A percentile compares a stretch with the other conserved stretches of the same genome.
Evolutionary conservation across 2,329 filamentous ascomycete species (phyloP).

Genomic region (Aspergillus sp.): DNA sequence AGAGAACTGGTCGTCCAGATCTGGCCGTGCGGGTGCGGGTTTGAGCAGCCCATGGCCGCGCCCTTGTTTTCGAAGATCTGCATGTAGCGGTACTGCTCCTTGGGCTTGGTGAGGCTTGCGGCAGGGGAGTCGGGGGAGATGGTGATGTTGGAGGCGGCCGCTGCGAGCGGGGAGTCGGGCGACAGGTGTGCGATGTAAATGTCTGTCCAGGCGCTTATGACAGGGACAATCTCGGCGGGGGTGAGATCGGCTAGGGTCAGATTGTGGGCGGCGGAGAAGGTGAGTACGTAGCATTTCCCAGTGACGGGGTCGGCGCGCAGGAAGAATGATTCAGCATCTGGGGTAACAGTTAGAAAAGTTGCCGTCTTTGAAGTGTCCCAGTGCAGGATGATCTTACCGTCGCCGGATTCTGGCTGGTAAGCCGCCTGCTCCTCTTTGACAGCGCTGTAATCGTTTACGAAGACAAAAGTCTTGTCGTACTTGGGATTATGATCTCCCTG

Average conservation of each 20-base stretch:
- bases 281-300: conserved; percentile 95
- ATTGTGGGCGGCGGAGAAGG: conserved; percentile 88
- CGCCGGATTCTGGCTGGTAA: conserved; percentile 60
- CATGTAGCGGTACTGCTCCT: conserved; percentile 88
- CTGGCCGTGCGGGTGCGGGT: conserved; percentile 96
- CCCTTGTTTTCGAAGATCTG: conserved; percentile 99
- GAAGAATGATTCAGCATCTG: conserved; percentile 72
- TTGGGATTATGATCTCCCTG: conserved; percentile 83
- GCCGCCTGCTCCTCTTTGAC: conserved; percentile 90
- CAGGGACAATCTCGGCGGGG: conserved; percentile 71
- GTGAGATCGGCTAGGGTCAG: conserved; percentile 89
- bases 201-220: conserved; percentile 86
- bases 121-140: conserved; percentile 49
- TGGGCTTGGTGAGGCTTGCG: conserved; percentile 53
- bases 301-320: conserved; percentile 83
- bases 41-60: conserved; percentile 96
- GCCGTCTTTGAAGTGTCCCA: neutral
- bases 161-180: conserved; percentile 63
- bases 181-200: conserved; percentile 84
- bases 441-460: conserved; percentile 96
- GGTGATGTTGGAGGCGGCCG: conserved; percentile 47
- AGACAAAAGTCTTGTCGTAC: conserved; percentile 85
- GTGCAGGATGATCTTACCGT: conserved; percentile 38
- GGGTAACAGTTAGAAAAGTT: neutral
- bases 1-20: conserved; percentile 91